Evolutionary conservation across 495 filamentous ascomycete species (phyloP).

Genomic region (Parathielavia appendiculata): DNA sequence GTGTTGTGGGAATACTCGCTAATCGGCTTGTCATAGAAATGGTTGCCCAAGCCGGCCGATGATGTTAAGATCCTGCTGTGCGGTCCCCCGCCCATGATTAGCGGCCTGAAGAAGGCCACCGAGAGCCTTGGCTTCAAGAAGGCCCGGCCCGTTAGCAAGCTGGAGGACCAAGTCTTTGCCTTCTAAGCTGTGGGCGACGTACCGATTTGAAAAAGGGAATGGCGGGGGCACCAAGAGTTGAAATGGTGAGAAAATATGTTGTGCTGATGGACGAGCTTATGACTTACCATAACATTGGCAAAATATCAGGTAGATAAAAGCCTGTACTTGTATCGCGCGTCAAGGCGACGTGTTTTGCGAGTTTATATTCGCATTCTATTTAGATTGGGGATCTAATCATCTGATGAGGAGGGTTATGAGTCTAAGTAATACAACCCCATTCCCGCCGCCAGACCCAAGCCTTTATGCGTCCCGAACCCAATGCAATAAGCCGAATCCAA

Average conservation of each 20-base stretch:
- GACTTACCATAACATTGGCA: no score
- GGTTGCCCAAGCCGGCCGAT: conserved; percentile 70
- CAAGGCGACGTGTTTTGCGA: no score
- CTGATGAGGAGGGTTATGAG: conserved; percentile 10
- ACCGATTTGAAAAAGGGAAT: no score
- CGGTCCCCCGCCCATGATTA: conserved; percentile 93
- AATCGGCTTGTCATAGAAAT: conserved; percentile 44
- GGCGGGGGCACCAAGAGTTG: no score
- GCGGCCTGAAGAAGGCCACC: conserved; percentile 93
- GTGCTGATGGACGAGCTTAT: no score
- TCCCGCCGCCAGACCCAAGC: neutral
- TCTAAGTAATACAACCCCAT: conserved; percentile 1
- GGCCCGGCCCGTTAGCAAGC: conserved; percentile 89
- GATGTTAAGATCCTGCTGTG: conserved; percentile 97
- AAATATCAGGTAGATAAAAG: no score
- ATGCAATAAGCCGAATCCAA: neutral
- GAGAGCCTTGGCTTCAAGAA: conserved; percentile 86
- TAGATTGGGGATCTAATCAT: conserved; percentile 11
- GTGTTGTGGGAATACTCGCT: neutral
- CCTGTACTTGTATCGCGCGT: no score
- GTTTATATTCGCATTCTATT: neutral
- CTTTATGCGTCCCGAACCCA: neutral
- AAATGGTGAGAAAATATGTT: no score
- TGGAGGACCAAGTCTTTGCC: conserved; percentile 96
- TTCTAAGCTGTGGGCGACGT: conserved; percentile 55